phyloP scores from a whole-genome alignment of 768 basidiomycete genomes.

The Suillus variegatus region DNA sequence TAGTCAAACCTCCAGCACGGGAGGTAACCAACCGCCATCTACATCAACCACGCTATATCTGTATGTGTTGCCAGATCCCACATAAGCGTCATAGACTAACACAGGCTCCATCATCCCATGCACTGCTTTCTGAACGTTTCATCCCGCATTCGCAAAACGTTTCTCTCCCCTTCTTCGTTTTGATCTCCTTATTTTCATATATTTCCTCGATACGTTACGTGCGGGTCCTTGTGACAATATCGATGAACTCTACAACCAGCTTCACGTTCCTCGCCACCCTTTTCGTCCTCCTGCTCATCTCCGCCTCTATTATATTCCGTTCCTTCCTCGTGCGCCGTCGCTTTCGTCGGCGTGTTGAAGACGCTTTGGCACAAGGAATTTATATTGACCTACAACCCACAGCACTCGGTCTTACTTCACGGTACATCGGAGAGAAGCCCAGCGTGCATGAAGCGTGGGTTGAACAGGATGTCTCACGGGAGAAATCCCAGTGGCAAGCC shows the following conservation, averaged over 20 bases:
- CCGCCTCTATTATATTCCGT: conserved; percentile 62
- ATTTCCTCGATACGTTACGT: background rate
- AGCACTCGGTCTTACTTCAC: conserved; percentile 26
- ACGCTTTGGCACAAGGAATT: conserved; percentile 51
- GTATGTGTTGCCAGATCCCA: conserved; percentile 27
- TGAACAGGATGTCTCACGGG: conserved; percentile 22
- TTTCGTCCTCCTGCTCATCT: conserved; percentile 64
- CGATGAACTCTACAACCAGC: conserved; percentile 34
- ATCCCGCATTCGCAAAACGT: background rate
- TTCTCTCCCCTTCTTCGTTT: background rate
- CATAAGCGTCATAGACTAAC: conserved; percentile 9
- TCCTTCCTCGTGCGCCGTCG: conserved; percentile 62
- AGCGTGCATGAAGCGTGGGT: conserved; percentile 51
- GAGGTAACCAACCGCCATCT: conserved; percentile 5
- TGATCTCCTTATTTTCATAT: background rate
- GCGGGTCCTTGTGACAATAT: background rate
- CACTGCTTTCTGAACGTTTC: conserved; percentile 2
- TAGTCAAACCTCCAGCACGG: background rate
- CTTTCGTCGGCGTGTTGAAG: conserved; percentile 53
- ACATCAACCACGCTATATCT: conserved; percentile 30
- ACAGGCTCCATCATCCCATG: conserved; percentile 2
- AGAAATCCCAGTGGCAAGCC: conserved; percentile 41
- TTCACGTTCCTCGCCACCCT: conserved; percentile 77
- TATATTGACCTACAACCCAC: conserved; percentile 40
- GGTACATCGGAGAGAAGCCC: conserved; percentile 50